These are phyloP conservation scores for Candida labiduridarum DNA, from an alignment of 1,139 yeast genomes.

Conservation along the genomic window DNA sequence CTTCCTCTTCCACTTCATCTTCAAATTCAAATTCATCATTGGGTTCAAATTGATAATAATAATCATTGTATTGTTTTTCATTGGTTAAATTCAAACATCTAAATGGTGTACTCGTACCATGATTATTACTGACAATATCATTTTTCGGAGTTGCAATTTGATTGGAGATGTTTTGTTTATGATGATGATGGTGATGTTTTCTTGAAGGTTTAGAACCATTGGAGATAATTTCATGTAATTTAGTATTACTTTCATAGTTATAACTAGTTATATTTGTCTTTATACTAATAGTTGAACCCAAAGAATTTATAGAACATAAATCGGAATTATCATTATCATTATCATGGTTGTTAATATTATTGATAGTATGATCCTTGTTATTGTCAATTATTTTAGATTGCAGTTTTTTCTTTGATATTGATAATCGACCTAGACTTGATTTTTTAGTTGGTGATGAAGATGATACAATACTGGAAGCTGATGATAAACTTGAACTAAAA, in stretches of 20 bases:
- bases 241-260: not conserved
- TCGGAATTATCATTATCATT: not conserved
- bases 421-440: not conserved
- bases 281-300: not conserved
- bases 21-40: not conserved
- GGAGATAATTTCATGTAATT: not conserved
- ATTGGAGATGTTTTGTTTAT: not conserved
- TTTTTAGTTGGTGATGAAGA: not conserved
- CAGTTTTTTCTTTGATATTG: not conserved
- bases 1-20: not conserved
- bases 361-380: not conserved
- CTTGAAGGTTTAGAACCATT: not conserved
- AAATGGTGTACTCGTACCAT: not conserved
- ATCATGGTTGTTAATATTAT: no score
- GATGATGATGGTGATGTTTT: not conserved
- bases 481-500: not conserved
- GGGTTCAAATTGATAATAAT: not conserved
- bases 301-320: not conserved
- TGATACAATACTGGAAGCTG: not conserved
- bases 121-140: not conserved
- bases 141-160: not conserved
- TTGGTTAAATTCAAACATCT: slow-evolving; percentile 3
- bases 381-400: not conserved
- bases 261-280: not conserved
- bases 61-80: slow-evolving; percentile 3